These are phyloP conservation scores for Diospyros lotus DNA, from an alignment of 148 eudicot species.

Conservation along the genomic window DNA sequence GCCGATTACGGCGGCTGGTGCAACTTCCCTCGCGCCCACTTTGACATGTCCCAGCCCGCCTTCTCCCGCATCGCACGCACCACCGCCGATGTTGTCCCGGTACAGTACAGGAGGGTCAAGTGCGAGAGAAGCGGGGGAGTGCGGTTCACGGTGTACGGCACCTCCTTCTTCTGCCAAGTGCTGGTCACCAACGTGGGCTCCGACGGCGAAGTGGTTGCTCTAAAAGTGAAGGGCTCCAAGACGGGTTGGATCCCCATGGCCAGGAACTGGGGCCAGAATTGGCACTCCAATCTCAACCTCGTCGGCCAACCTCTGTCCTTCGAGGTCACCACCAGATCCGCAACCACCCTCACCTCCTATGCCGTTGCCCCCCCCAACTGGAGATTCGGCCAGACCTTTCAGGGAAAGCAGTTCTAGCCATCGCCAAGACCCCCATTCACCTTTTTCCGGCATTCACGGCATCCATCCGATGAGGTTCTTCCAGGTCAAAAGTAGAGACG, in stretches of 20 bases:
- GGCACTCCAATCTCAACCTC: conserved; percentile 58
- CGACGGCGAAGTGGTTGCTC: conserved; percentile 54
- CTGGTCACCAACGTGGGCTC: conserved; percentile 60
- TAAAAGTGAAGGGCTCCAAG: conserved; percentile 66
- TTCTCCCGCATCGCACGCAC: conserved; percentile 48
- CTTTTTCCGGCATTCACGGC: background rate
- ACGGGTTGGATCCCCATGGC: conserved; percentile 77
- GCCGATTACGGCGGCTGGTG: conserved; percentile 80
- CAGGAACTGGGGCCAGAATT: conserved; percentile 80
- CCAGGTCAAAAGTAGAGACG: no score
- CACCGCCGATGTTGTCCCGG: conserved; percentile 44
- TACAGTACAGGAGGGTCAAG: conserved; percentile 59
- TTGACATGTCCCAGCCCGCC: conserved; percentile 52
- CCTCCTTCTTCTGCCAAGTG: conserved; percentile 44
- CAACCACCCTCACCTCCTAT: conserved; percentile 44
- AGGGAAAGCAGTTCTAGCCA: conserved; percentile 59
- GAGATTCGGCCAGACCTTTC: conserved; percentile 67
- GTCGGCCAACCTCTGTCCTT: conserved; percentile 64
- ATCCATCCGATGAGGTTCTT: no score
- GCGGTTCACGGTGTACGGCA: conserved; percentile 55
- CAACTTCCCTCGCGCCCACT: conserved; percentile 61
- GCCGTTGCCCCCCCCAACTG: conserved; percentile 63
- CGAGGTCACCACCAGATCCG: conserved; percentile 53
- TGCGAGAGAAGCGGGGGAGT: conserved; percentile 67
- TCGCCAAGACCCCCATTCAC: background rate